Evolutionary conservation across 192 early-diverging fungal species (phyloP).

Genomic region (Phycomyces blakesleeanus): DNA sequence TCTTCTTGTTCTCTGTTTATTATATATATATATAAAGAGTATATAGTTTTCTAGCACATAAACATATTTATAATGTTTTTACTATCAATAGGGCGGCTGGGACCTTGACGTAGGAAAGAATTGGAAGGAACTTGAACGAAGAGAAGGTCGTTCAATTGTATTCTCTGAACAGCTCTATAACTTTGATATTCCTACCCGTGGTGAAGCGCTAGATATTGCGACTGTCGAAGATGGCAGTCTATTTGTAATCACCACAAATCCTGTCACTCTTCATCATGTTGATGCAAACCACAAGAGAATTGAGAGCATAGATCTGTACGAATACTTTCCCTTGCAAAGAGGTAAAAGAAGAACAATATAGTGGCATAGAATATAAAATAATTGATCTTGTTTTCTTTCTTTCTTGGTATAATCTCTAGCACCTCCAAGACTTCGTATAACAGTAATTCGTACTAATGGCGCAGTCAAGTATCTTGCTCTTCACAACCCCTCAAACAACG

Average conservation of each 20-base stretch:
- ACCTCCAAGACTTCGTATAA: conserved; percentile 46
- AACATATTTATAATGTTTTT: conserved; percentile 18
- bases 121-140: conserved; percentile 52
- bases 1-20: too few species aligned
- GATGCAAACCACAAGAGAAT: conserved; percentile 47
- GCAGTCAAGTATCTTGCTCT: conserved; percentile 45
- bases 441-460: conserved; percentile 34
- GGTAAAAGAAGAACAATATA: conserved; percentile 2
- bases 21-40: too few species aligned
- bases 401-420: conserved; percentile 12
- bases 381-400: neutral
- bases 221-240: conserved; percentile 47
- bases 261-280: conserved; percentile 54
- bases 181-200: conserved; percentile 62
- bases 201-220: conserved; percentile 60
- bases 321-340: conserved; percentile 64
- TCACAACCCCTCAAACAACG: conserved; percentile 59
- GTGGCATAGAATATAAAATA: neutral
- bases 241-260: conserved; percentile 58
- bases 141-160: conserved; percentile 49
- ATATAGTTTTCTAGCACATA: neutral
- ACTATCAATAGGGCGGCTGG: conserved; percentile 58
- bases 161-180: conserved; percentile 69
- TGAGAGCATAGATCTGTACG: conserved; percentile 60
- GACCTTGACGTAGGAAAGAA: conserved; percentile 43